Conservation (phyloP, 306 rosid genomes). For the Coriaria nepalensis region DNA sequence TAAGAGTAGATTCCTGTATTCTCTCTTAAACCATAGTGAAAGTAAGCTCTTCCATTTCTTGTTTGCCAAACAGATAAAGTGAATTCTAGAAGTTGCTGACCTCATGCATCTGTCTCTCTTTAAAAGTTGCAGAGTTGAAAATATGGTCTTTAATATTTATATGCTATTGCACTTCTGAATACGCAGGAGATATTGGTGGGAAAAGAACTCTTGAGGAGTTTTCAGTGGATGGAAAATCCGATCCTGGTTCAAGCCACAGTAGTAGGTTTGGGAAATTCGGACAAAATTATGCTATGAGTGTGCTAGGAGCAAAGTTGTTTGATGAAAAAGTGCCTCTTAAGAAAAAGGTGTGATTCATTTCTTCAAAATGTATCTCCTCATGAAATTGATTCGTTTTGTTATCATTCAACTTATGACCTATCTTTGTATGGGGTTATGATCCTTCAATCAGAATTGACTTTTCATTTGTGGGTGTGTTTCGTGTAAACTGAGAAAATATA, state of each 20-base stretch:
- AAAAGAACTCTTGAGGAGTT: conserved; percentile 11
- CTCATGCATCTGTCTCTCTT: neutral
- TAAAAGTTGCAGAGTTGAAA: neutral
- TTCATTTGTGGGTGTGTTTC: no score
- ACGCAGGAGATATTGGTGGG: conserved; percentile 32
- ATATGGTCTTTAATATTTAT: conserved; percentile 9
- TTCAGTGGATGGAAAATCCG: conserved; percentile 8
- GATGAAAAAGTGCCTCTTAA: conserved; percentile 51
- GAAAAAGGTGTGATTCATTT: conserved; percentile 48
- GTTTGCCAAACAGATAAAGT: no score
- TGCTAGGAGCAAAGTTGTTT: conserved; percentile 21
- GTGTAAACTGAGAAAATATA: no score
- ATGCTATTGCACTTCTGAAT: conserved; percentile 7
- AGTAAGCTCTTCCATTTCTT: no score
- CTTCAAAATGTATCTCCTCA: neutral
- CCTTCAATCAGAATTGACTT: no score
- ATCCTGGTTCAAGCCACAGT: conserved; percentile 16
- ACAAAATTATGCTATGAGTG: conserved; percentile 16
- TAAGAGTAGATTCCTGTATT: no score
- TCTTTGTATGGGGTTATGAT: neutral
- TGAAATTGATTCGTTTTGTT: neutral
- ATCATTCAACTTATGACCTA: neutral
- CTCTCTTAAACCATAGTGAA: no score
- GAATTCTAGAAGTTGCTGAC: neutral
- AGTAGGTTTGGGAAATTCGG: conserved; percentile 12